Conservation (phyloP, 768 basidiomycete species). For the Rhizopogon roseolus region DNA sequence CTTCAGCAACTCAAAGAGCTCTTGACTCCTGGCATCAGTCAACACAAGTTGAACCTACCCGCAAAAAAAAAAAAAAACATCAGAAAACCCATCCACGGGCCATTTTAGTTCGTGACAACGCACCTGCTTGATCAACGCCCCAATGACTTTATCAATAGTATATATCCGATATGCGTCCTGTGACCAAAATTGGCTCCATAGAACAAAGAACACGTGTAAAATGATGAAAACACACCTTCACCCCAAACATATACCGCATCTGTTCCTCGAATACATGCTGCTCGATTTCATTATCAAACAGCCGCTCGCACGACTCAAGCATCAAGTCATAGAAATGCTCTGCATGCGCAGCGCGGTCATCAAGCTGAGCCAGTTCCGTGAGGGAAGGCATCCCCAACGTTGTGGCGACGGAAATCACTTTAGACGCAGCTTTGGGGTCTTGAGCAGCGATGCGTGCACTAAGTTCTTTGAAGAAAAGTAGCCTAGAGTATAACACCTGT, state of each 20-base stretch:
- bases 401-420: slow-evolving; percentile 12
- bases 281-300: slow-evolving; percentile 93
- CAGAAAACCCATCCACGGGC: no score
- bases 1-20: slow-evolving; percentile 67
- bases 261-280: slow-evolving; percentile 86
- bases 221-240: slow-evolving; percentile 49
- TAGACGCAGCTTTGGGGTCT: slow-evolving; percentile 3
- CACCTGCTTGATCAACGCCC: slow-evolving; percentile 86
- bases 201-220: not conserved
- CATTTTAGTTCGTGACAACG: slow-evolving; percentile 13
- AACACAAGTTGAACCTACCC: slow-evolving; percentile 59
- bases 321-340: slow-evolving; percentile 78
- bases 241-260: slow-evolving; percentile 83
- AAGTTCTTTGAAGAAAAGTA: slow-evolving; percentile 75
- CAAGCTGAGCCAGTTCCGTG: slow-evolving; percentile 22
- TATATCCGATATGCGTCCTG: slow-evolving; percentile 85
- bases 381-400: slow-evolving; percentile 25
- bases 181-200: not conserved
- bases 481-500: slow-evolving; percentile 78
- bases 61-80: not conserved
- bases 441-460: slow-evolving; percentile 41
- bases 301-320: slow-evolving; percentile 80
- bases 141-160: slow-evolving; percentile 90
- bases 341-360: slow-evolving; percentile 38
- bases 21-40: slow-evolving; percentile 66